A percentile compares a stretch with the other conserved stretches of the same genome.
phyloP scores from a whole-genome alignment of 2,329 filamentous ascomycete species.

The Neonectria coccinea region DNA sequence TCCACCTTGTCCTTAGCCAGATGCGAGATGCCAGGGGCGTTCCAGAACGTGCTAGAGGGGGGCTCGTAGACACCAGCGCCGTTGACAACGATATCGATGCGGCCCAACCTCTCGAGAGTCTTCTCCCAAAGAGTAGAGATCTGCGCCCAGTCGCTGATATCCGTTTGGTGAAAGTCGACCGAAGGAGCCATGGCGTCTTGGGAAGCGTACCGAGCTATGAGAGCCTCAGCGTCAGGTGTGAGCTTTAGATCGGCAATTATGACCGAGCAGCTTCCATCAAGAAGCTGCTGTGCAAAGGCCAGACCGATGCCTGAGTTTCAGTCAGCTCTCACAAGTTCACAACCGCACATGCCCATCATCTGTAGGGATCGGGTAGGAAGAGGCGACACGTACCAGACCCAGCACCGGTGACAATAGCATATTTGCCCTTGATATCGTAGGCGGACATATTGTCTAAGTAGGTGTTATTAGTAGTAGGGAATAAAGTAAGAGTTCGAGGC shows the following conservation, averaged over 20 bases:
- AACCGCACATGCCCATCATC: neutral
- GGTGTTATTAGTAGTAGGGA: neutral
- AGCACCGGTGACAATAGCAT: conserved; percentile 26
- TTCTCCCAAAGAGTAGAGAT: conserved; percentile 42
- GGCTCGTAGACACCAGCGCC: conserved; percentile 65
- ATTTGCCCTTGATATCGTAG: conserved; percentile 19
- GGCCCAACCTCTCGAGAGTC: conserved; percentile 61
- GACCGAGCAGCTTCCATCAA: conserved; percentile 24
- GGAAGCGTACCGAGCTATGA: neutral
- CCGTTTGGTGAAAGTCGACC: conserved; percentile 42
- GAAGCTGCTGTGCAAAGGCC: conserved; percentile 12
- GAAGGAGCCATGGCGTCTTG: neutral
- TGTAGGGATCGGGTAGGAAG: neutral
- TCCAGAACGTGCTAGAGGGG: conserved; percentile 44
- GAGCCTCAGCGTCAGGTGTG: conserved; percentile 5
- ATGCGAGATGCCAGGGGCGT: conserved; percentile 30
- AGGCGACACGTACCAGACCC: conserved; percentile 16
- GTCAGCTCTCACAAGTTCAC: neutral
- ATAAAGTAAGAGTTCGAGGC: neutral
- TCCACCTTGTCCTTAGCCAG: conserved; percentile 5
- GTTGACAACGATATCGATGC: conserved; percentile 71
- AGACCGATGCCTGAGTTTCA: conserved; percentile 19
- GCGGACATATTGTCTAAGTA: conserved; percentile 5
- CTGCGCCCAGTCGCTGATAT: conserved; percentile 43
- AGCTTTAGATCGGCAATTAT: conserved; percentile 20